Evolutionary conservation across 148 eudicot species (phyloP).

Genomic region (Silene uniflora): DNA sequence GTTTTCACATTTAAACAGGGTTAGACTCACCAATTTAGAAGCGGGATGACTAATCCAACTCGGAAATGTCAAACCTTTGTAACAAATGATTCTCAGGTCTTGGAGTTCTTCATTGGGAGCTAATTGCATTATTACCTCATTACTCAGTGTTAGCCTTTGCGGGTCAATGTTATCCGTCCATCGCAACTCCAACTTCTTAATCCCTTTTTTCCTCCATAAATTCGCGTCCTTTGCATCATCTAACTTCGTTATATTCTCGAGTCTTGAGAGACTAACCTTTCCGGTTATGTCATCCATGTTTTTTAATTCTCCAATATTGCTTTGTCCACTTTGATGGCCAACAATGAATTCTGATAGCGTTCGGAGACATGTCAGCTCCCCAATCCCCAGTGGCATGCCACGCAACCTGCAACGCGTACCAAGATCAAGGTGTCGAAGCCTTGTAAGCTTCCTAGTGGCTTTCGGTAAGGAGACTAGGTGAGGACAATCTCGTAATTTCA

Average conservation of each 20-base stretch:
- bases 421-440: conserved; percentile 23
- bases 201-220: background rate
- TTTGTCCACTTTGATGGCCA: background rate
- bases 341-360: conserved; percentile 21
- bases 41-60: conserved; percentile 19
- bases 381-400: conserved; percentile 21
- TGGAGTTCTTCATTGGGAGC: conserved; percentile 7
- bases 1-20: conserved; percentile 24
- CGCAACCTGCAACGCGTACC: background rate
- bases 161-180: conserved; percentile 12
- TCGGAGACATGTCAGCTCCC: conserved; percentile 6
- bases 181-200: conserved; percentile 17
- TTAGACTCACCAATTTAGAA: conserved; percentile 6
- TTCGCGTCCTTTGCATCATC: conserved; percentile 14
- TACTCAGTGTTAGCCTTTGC: background rate
- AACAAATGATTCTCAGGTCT: conserved; percentile 14
- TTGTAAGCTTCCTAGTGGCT: conserved; percentile 2
- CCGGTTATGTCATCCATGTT: conserved; percentile 3
- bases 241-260: conserved; percentile 14
- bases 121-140: conserved; percentile 3
- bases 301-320: conserved; percentile 5
- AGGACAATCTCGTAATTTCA: conserved; percentile 17
- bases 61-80: conserved; percentile 16
- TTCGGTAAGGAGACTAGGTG: conserved; percentile 15
- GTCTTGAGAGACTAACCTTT: conserved; percentile 21